phyloP scores from a whole-genome alignment of 345 rosid genomes.

The Linum usitatissimum region DNA sequence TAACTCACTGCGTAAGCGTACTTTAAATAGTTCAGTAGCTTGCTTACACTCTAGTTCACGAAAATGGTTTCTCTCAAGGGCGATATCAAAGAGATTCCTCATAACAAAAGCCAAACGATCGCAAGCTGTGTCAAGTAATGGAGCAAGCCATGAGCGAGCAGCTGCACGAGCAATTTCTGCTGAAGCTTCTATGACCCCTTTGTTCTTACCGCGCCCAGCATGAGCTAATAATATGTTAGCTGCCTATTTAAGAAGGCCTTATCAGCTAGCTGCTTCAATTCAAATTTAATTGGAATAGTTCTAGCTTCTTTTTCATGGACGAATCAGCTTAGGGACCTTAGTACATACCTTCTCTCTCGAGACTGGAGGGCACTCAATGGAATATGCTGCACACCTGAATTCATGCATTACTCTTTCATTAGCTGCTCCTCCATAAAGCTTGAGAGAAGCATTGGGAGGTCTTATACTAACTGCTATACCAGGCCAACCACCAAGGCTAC shows the following conservation, averaged over 20 bases:
- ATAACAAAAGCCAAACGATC: constrained; percentile 86
- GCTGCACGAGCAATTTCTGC: constrained; percentile 96
- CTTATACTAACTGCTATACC: constrained; percentile 58
- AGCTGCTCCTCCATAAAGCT: constrained; percentile 98
- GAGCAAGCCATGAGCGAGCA: constrained; percentile 95
- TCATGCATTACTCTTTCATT: constrained; percentile 93
- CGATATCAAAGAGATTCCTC: constrained; percentile 77
- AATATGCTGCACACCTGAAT: constrained; percentile 90
- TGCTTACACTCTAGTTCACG: constrained; percentile 65
- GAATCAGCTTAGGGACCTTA: not conserved
- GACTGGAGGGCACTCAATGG: constrained; percentile 82
- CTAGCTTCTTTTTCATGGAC: not conserved
- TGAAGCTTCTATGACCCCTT: constrained; percentile 86
- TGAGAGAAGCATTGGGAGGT: constrained; percentile 86
- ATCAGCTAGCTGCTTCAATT: not conserved
- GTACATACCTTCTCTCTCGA: constrained; percentile 83
- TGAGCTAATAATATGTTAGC: constrained; percentile 90
- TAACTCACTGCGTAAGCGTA: not conserved
- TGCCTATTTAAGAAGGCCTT: constrained; percentile 39
- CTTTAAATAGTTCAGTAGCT: constrained; percentile 3
- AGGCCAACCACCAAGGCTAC: constrained; percentile 95
- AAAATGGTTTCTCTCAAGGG: constrained; percentile 61
- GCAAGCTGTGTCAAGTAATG: constrained; percentile 90
- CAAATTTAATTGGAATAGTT: constrained; percentile 2
- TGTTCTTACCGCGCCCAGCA: constrained; percentile 85